Evolutionary conservation across 2,329 filamentous ascomycete genomes (phyloP), one percentile per base, ranked within the genome.

Genomic region (Colletotrichum destructivum): DNA sequence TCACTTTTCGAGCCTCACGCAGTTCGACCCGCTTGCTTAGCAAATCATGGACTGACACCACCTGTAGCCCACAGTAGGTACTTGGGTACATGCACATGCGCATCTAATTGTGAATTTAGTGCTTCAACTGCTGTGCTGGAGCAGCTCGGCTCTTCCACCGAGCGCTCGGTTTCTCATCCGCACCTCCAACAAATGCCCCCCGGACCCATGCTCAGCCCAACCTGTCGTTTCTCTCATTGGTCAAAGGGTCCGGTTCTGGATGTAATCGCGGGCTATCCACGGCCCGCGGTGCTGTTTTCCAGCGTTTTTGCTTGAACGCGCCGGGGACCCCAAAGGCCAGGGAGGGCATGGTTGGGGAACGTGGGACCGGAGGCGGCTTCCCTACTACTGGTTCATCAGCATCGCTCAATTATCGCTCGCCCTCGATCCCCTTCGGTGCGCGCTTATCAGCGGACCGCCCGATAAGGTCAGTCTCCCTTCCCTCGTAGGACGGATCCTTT

Each of bases 131-230:
- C n/a, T 59, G 55, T 13, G 6, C 35, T 26, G 13, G 40, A 40
- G 26, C 21, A 47, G 9, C 35, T 70, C 67, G 67, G 67, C 49
- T 46, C 62, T 51, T 35, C 44, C 13, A 18, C 68, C 68, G 68
- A 71, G 56, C 35, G 44, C 49, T 71, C 68, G 68, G 68, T 23
- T 62, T 18, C 26, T 8, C 49, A 71, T 62, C 68, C 68, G 68
- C 52, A 44, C 35, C 2, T n/a, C 63, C 52, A 23, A 23, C 35
- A 52, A 42, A 35, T 15, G n/a, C 2, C 46, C 47, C 47, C 47
- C 42, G 49, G n/a, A 54, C 60, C 60, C 47, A 44, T 23, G 5
- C 40, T 11, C 23, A 13, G 42, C 54, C 62, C 56, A 52, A 31
- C 38, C 21, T 13, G 26, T 42, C 46, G 7, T 35, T 26, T 6